Percentiles rank a stretch among this genome's conserved stretches.
phyloP scores from a whole-genome alignment of 805 yeast species.

The Wickerhamiella domercqiae region DNA sequence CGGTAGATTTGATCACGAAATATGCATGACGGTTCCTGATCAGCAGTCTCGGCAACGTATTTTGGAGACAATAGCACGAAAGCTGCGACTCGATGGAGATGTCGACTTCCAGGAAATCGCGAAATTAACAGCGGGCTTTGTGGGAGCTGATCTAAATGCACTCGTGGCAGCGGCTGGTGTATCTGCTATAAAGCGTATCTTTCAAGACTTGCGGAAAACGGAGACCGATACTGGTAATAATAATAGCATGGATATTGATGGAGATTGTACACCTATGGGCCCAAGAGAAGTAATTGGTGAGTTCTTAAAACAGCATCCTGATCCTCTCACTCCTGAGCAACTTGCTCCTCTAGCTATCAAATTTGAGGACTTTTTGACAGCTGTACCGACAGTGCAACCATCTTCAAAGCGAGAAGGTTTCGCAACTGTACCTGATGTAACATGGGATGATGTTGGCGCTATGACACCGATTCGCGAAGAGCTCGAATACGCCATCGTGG shows the following conservation, averaged over 20 bases:
- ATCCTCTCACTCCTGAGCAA: constrained; percentile 62
- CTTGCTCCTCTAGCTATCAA: constrained; percentile 60
- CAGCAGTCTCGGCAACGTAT: constrained; percentile 68
- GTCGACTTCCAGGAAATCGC: constrained; percentile 65
- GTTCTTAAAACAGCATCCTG: constrained; percentile 60
- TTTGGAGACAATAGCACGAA: constrained; percentile 53
- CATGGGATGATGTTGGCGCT: constrained; percentile 94
- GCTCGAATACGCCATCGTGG: constrained; percentile 92
- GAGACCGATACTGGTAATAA: constrained; percentile 3
- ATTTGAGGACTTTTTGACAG: constrained; percentile 64
- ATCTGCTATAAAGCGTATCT: constrained; percentile 82
- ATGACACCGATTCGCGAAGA: constrained; percentile 66
- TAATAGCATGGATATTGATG: constrained; percentile 3
- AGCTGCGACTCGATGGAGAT: constrained; percentile 47
- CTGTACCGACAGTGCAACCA: constrained; percentile 88
- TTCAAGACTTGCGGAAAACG: constrained; percentile 40
- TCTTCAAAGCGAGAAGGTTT: constrained; percentile 97
- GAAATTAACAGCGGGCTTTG: constrained; percentile 91
- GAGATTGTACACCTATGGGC: neutral
- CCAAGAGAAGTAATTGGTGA: constrained; percentile 12
- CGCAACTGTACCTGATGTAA: constrained; percentile 95
- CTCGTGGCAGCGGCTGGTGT: constrained; percentile 91
- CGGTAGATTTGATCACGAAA: constrained; percentile 91
- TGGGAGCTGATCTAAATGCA: constrained; percentile 93
- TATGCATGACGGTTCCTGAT: constrained; percentile 86